Evolutionary conservation across 164 flowering plant species (phyloP).

Genomic region (Saururus chinensis): DNA sequence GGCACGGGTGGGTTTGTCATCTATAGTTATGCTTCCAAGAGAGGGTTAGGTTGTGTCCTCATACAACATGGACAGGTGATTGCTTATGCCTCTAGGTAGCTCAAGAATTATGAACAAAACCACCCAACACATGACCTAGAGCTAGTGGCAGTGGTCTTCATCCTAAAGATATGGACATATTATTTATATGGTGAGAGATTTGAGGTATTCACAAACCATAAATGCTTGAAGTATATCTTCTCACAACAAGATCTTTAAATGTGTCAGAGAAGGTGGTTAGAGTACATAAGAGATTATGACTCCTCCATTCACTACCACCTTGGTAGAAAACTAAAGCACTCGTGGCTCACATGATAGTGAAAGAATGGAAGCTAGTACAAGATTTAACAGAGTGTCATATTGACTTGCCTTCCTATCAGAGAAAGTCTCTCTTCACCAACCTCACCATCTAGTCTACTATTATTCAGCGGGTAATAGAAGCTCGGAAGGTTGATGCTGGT

Average conservation of each 20-base stretch:
- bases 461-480: no score
- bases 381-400: no score
- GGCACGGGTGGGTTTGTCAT: no score
- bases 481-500: no score
- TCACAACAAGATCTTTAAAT: not conserved
- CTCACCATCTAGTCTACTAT: no score
- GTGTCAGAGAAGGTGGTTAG: not conserved
- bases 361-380: not conserved
- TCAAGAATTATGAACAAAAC: not conserved
- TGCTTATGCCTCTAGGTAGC: not conserved
- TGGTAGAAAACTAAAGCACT: not conserved
- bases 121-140: not conserved
- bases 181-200: not conserved
- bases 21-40: not conserved
- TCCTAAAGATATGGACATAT: not conserved
- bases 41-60: not conserved
- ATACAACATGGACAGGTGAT: not conserved
- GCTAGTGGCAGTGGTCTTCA: not conserved
- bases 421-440: no score
- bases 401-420: no score
- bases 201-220: not conserved
- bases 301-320: not conserved
- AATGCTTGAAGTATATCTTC: not conserved
- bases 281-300: not conserved
- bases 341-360: not conserved